Percentiles rank a stretch among this genome's conserved stretches.
Evolutionary conservation across 2,329 filamentous ascomycete species (phyloP).

Genomic region (Fusarium stilboides): DNA sequence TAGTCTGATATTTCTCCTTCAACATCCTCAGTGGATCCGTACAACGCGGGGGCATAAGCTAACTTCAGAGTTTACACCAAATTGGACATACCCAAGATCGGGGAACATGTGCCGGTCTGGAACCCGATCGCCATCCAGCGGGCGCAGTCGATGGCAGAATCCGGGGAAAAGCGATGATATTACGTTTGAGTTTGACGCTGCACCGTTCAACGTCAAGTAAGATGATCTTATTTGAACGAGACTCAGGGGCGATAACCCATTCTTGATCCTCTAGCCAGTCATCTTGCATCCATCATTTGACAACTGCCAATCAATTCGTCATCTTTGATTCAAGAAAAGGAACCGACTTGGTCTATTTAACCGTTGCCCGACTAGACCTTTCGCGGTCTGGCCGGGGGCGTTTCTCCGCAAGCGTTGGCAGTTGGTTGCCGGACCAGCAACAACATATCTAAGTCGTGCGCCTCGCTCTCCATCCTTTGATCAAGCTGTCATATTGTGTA

Average conservation of each 20-base stretch:
- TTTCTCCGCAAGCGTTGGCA: conserved; percentile 1
- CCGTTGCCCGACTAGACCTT: neutral
- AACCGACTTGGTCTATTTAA: neutral
- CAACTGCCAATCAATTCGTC: conserved; percentile 1
- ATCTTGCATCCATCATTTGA: neutral
- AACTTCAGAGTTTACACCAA: neutral
- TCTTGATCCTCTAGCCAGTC: neutral
- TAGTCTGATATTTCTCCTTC: conserved; percentile 32
- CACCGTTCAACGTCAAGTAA: neutral
- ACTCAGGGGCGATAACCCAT: neutral
- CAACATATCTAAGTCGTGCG: conserved; percentile 17
- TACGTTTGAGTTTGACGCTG: conserved; percentile 20
- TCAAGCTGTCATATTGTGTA: neutral
- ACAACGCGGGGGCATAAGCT: neutral
- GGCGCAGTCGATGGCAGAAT: conserved; percentile 11
- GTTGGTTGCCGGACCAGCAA: neutral
- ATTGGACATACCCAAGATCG: neutral
- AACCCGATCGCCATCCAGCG: conserved; percentile 19
- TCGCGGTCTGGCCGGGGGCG: neutral
- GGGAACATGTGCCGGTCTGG: conserved; percentile 13
- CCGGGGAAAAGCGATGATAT: conserved; percentile 8
- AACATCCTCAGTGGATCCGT: neutral
- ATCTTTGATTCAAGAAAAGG: neutral
- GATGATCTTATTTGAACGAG: no score
- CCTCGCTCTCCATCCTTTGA: neutral